A percentile compares a stretch with the other conserved stretches of the same genome.
Evolutionary conservation across 768 basidiomycete species (phyloP).

Genomic region (Suillus weaverae): DNA sequence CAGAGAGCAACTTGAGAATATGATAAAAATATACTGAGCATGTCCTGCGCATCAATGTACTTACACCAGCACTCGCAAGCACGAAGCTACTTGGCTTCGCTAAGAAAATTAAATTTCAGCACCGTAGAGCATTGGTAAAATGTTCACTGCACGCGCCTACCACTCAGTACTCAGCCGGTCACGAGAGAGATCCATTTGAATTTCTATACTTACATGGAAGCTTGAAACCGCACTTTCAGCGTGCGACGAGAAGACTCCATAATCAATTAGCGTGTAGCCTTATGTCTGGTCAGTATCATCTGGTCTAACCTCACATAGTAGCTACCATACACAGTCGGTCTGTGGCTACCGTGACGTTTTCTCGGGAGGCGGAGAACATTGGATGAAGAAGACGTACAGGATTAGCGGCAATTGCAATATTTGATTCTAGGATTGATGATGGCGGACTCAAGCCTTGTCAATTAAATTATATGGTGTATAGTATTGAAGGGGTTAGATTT

Average conservation of each 20-base stretch:
- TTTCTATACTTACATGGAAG: not conserved
- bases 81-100: not conserved
- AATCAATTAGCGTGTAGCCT: not conserved
- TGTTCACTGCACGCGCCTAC: not conserved
- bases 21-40: not conserved
- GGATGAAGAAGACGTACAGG: not conserved
- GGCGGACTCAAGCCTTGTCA: too few species aligned
- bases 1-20: not conserved
- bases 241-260: not conserved
- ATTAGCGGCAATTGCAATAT: too few species aligned
- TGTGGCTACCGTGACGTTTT: not conserved
- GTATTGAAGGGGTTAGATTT: too few species aligned
- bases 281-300: not conserved
- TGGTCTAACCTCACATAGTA: too few species aligned
- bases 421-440: too few species aligned
- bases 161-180: not conserved
- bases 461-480: too few species aligned
- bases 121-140: not conserved
- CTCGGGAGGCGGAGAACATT: not conserved
- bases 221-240: not conserved
- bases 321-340: too few species aligned
- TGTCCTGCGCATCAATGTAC: not conserved
- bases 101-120: not conserved
- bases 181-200: not conserved
- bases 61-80: not conserved